Evolutionary conservation across 1,139 yeast genomes (phyloP), one percentile per base, ranked within the genome.

Genomic region (Yamadazyma taylorii): DNA sequence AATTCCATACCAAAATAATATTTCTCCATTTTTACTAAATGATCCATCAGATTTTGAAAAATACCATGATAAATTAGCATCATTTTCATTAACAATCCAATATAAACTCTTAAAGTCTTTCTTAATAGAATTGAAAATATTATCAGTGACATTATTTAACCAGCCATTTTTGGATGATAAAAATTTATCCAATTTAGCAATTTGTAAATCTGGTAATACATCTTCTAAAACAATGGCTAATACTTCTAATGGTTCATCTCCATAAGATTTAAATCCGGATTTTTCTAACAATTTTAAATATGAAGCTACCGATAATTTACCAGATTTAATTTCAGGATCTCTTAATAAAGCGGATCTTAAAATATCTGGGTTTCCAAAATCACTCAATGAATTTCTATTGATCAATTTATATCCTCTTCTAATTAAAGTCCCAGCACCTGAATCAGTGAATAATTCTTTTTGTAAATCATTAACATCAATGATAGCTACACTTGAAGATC

Each of bases 381-480:
- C 92, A 36, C 71, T 67, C 42, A 88, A 69, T 30, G 84, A 76
- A 49, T 75, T 73, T 60, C 87, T 79, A 53, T 83, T 82, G 41
- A 84, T 66, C 50, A 92, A 75, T 66, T 88, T 88, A 69, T 92
- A 88, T 45, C 99, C 99, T 63, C 98, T 81, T 75, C 98, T 85
- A 55, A 92, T 89, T 69, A 92, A 75, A 36, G 99, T 92, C 57
- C 99, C 99, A 33, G 98, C 99, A 63, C 99, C 99, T 12, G 96
- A 85, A 60, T 94, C 98, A 35, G 99, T 92, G 66, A 92, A 92
- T 56, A 92, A 78, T 65, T 92, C 99, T 64, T 90, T 92, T 67
- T 94, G 98, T 55, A 92, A 75, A 60, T 92, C 97, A 53, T 87
- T 79, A 33, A 94, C 97, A 51, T 92, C 87, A 54, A 92, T 92